These are phyloP conservation scores for Lyophyllum shimeji DNA, from an alignment of 768 basidiomycete genomes.

Conservation along the genomic window DNA sequence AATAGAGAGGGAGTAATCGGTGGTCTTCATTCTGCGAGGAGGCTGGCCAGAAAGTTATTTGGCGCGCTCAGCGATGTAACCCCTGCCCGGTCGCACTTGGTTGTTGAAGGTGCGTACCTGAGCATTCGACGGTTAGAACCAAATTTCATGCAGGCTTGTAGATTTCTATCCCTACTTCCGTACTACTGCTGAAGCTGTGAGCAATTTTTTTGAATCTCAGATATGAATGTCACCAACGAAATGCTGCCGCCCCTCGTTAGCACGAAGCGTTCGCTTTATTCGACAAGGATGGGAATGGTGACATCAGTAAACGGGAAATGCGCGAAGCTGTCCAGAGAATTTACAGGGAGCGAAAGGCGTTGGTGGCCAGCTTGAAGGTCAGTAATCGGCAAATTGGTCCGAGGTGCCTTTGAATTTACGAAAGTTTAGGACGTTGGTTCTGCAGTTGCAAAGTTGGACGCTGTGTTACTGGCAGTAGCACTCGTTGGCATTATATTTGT, in stretches of 20 bases:
- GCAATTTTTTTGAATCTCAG: conserved; percentile 18
- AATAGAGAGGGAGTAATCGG: conserved; percentile 55
- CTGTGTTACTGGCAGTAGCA: conserved; percentile 61
- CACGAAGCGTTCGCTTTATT: conserved; percentile 70
- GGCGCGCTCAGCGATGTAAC: conserved; percentile 56
- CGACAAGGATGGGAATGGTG: conserved; percentile 83
- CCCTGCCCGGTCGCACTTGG: conserved; percentile 58
- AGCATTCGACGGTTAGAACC: neutral
- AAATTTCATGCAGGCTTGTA: conserved; percentile 21
- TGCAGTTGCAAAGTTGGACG: conserved; percentile 76
- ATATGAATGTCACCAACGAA: too few relatives aligned
- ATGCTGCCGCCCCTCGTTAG: conserved; percentile 28
- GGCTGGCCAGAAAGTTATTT: conserved; percentile 69
- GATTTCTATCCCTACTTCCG: conserved; percentile 81
- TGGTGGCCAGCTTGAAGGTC: conserved; percentile 71
- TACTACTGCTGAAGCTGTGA: conserved; percentile 67
- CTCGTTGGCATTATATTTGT: conserved; percentile 63
- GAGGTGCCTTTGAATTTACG: neutral
- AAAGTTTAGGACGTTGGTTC: conserved; percentile 60
- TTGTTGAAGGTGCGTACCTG: conserved; percentile 57
- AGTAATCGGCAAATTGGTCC: conserved; percentile 4
- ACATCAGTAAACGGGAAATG: conserved; percentile 78
- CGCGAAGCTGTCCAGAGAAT: conserved; percentile 80
- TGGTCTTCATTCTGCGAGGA: conserved; percentile 61
- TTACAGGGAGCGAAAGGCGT: conserved; percentile 72